phyloP scores from a whole-genome alignment of 179 eudicot genomes.

The Silene vulgaris region DNA sequence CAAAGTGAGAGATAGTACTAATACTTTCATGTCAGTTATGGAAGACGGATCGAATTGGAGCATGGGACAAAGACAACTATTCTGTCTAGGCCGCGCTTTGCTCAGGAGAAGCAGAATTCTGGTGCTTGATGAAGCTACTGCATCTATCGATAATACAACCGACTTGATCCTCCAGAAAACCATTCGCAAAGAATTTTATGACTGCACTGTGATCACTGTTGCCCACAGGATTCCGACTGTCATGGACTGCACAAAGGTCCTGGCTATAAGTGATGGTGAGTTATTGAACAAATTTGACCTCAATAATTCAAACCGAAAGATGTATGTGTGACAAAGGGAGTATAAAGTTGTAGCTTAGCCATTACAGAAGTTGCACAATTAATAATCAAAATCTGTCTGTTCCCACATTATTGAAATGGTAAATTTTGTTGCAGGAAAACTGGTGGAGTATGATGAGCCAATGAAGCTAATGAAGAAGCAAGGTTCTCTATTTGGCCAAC shows the following conservation, averaged over 20 bases:
- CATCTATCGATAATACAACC: slow-evolving; percentile 71
- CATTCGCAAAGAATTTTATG: slow-evolving; percentile 60
- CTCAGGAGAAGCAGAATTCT: slow-evolving; percentile 60
- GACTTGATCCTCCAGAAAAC: slow-evolving; percentile 63
- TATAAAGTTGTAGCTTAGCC: no score
- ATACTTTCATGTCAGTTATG: slow-evolving; percentile 34
- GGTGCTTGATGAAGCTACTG: slow-evolving; percentile 86
- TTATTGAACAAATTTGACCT: background rate
- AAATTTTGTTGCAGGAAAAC: slow-evolving; percentile 40
- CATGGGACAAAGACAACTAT: slow-evolving; percentile 79
- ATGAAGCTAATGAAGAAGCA: slow-evolving; percentile 56
- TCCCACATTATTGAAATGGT: background rate
- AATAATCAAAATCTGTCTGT: background rate
- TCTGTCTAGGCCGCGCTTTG: slow-evolving; percentile 71
- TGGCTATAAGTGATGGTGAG: slow-evolving; percentile 68
- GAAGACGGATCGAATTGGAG: slow-evolving; percentile 89
- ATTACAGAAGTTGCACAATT: background rate
- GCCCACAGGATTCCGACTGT: slow-evolving; percentile 85
- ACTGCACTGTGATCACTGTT: slow-evolving; percentile 72
- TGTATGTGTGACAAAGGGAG: no score
- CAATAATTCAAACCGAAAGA: no score
- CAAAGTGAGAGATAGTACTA: background rate
- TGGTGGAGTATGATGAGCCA: slow-evolving; percentile 74
- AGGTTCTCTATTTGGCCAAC: slow-evolving; percentile 57
- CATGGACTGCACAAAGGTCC: slow-evolving; percentile 79